Base-by-base conservation (phyloP, 129 eudicot species). In the Helianthus annuus region DNA sequence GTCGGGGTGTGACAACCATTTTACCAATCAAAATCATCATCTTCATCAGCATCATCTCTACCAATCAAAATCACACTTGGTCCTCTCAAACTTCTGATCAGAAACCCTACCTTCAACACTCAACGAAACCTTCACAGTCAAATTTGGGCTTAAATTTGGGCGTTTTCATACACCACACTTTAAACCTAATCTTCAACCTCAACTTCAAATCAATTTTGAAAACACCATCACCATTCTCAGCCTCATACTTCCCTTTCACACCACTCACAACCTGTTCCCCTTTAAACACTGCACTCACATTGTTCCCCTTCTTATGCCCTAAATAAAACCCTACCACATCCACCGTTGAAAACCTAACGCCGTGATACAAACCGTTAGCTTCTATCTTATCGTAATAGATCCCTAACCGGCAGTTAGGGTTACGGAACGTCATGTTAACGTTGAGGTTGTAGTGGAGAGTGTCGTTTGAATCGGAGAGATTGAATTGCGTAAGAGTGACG, bases 361-460 rank as follows among this genome's bases (percentile, higher is more conserved):
- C 95, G 12, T 80, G 77, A 38, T 87, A 91, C 5, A 76, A 2
- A 14, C 83, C 95, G 66, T 73, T 68, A 0, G 89, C 83, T 27
- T 87, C 86, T 52, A 91, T 69, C 1, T 24, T 24, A 67, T 91
- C 97, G 64, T 91, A 87, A 71, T 85, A 87, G 53, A 91, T 75
- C 44, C 91, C 95, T 52, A 91, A 70, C 0, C 89, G 83, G 7
- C 72, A 68, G 70, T 91, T 91, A 10, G 97, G 97, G 87, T 91
- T 91, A 1, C 97, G 78, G 22, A 87, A 80, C 44, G 95, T 83
- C 75, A 91, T 70, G 56, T 85, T 87, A 0, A 80, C 68, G 0
- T 80, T 45, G 27, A 91, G 82, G 29, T 87, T 75, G 81, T 83
- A 91, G 56, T 40, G 70, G 4, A 91, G 75, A 3, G 87, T 85